Evolutionary conservation across 2,329 filamentous ascomycete species (phyloP).

Genomic region (Celoporthe dispersa): DNA sequence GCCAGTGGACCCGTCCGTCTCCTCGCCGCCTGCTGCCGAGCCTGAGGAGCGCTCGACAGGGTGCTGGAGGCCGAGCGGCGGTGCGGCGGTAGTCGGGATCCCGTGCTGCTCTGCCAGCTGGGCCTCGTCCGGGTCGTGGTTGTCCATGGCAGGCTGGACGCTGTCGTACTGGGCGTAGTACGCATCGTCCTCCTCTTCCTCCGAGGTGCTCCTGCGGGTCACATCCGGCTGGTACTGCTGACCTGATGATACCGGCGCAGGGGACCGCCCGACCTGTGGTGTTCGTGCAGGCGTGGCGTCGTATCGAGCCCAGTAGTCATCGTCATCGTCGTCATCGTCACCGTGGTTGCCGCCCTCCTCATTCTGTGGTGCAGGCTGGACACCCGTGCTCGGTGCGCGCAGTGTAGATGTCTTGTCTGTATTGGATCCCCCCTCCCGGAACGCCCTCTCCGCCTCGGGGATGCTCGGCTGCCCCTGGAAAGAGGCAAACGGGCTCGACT

Average conservation of each 20-base stretch:
- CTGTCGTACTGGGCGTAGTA: conserved; percentile 79
- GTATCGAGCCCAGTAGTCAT: conserved; percentile 81
- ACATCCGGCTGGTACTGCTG: conserved; percentile 36
- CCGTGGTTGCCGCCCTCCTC: conserved; percentile 22
- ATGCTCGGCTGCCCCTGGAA: conserved; percentile 58
- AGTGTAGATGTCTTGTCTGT: conserved; percentile 23
- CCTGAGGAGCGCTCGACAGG: conserved; percentile 32
- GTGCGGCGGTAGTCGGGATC: conserved; percentile 39
- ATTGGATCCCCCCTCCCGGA: conserved; percentile 42
- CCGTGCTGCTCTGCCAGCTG: conserved; percentile 44
- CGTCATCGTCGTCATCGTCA: conserved; percentile 66
- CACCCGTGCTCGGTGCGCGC: conserved; percentile 24
- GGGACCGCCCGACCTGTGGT: conserved; percentile 65
- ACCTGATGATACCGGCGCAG: conserved; percentile 54
- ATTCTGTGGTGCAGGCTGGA: conserved; percentile 31
- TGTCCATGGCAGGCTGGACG: conserved; percentile 81
- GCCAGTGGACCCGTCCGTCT: conserved; percentile 43
- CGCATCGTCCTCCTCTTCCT: conserved; percentile 69
- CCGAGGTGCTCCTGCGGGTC: conserved; percentile 37
- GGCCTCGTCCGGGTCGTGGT: conserved; percentile 75
- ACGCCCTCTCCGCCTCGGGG: conserved; percentile 64
- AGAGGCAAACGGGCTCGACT: conserved; percentile 57
- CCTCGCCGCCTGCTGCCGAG: conserved; percentile 33
- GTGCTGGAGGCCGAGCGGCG: conserved; percentile 41
- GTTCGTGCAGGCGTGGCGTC: conserved; percentile 71